A percentile compares a stretch with the other conserved stretches of the same genome.
phyloP scores from a whole-genome alignment of 2,329 filamentous ascomycete genomes.

The Ambrosiella beaveri region DNA sequence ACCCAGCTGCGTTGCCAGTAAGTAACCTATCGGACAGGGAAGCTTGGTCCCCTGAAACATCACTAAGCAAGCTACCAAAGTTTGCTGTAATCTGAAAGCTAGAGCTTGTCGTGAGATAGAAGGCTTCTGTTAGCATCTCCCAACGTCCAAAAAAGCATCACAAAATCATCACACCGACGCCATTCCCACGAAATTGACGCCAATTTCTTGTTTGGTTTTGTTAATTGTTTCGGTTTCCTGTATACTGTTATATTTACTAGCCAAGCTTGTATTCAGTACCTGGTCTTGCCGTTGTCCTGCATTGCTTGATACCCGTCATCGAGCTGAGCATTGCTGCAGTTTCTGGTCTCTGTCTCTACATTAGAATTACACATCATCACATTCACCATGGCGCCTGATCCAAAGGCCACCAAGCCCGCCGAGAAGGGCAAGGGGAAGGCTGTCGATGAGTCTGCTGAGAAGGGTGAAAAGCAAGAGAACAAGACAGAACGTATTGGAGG shows the following conservation, averaged over 20 bases:
- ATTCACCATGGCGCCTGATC: slow-evolving; percentile 72
- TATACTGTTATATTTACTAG: neutral
- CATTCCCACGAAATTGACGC: neutral
- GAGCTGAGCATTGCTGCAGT: neutral
- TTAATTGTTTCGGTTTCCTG: neutral
- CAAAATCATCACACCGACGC: slow-evolving; percentile 4
- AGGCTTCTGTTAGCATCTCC: slow-evolving; percentile 8
- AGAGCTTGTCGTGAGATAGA: neutral
- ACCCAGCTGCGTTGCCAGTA: slow-evolving; percentile 13
- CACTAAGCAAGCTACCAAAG: neutral
- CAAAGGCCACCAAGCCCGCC: slow-evolving; percentile 63
- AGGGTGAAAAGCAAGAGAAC: slow-evolving; percentile 65
- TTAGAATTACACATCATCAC: neutral
- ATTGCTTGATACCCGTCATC: neutral
- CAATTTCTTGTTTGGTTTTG: neutral
- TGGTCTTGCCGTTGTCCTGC: neutral
- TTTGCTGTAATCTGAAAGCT: neutral
- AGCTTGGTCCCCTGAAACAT: neutral
- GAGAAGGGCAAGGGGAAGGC: slow-evolving; percentile 98
- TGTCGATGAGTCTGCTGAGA: slow-evolving; percentile 42
- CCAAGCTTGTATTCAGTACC: neutral
- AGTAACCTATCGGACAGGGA: slow-evolving; percentile 12
- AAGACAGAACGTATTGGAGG: slow-evolving; percentile 11
- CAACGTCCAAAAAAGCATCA: slow-evolving; percentile 6
- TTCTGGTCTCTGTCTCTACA: neutral